These are phyloP conservation scores for Hypoxylon crocopeplum DNA, from an alignment of 495 filamentous ascomycete genomes.

Conservation along the genomic window DNA sequence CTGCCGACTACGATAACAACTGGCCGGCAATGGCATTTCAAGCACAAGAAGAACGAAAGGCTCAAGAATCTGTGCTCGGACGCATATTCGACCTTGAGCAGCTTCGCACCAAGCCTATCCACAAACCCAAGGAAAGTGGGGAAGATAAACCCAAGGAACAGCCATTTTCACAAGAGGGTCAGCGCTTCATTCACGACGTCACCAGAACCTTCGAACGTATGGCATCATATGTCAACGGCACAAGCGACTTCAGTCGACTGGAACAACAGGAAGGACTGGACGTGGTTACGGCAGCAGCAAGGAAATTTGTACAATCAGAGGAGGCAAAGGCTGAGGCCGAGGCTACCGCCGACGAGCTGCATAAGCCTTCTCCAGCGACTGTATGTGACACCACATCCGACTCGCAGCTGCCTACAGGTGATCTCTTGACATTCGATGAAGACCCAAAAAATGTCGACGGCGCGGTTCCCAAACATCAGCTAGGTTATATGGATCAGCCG, in stretches of 20 bases:
- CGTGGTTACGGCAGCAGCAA: conserved; percentile 52
- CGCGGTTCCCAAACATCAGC: conserved; percentile 50
- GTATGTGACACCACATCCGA: too few species aligned
- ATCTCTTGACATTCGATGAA: conserved; percentile 42
- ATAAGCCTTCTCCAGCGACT: too few species aligned
- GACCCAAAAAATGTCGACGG: conserved; percentile 58
- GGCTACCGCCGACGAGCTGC: background rate
- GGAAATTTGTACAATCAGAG: conserved; percentile 48
- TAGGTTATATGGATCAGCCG: conserved; percentile 37
- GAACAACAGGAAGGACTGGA: conserved; percentile 50
- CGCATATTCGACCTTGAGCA: conserved; percentile 60
- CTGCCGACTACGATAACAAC: conserved; percentile 37
- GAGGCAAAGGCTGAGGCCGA: conserved; percentile 17
- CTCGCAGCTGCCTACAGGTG: too few species aligned
- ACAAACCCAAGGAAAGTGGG: conserved; percentile 38
- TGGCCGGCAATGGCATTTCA: conserved; percentile 47
- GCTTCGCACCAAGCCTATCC: conserved; percentile 35
- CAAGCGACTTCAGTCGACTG: conserved; percentile 24
- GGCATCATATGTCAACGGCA: conserved; percentile 42
- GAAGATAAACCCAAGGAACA: conserved; percentile 38
- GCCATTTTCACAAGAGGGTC: conserved; percentile 27
- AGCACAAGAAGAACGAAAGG: conserved; percentile 56
- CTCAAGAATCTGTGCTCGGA: conserved; percentile 61
- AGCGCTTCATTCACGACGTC: conserved; percentile 53
- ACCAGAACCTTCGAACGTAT: conserved; percentile 45